These are phyloP conservation scores for Helichrysum umbraculigerum DNA, from an alignment of 129 eudicot genomes.

Conservation along the genomic window DNA sequence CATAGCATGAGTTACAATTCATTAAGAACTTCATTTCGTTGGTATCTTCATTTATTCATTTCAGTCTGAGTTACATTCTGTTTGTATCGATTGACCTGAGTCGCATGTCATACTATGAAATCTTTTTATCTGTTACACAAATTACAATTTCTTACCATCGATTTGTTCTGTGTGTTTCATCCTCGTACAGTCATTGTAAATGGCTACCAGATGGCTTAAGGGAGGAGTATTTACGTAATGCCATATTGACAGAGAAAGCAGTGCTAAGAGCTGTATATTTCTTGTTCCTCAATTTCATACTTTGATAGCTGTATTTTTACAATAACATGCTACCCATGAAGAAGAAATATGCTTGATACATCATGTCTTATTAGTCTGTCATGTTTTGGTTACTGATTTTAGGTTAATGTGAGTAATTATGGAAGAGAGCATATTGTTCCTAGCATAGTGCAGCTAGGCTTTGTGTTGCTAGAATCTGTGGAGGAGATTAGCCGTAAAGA, in stretches of 20 bases:
- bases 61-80: neutral
- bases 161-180: slow-evolving; percentile 1
- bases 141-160: slow-evolving; percentile 1
- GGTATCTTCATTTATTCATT: neutral
- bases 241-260: slow-evolving; percentile 57
- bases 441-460: slow-evolving; percentile 68
- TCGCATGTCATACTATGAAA: slow-evolving; percentile 7
- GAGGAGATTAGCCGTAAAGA: slow-evolving; percentile 51
- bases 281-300: neutral
- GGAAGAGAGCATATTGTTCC: slow-evolving; percentile 85
- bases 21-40: neutral
- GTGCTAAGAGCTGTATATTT: slow-evolving; percentile 60
- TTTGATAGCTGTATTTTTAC: neutral
- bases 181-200: slow-evolving; percentile 59
- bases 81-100: neutral
- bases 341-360: neutral
- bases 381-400: slow-evolving; percentile 24
- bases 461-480: slow-evolving; percentile 63
- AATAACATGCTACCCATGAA: neutral
- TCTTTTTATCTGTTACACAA: neutral
- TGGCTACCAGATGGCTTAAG: slow-evolving; percentile 72
- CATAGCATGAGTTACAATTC: slow-evolving; percentile 4
- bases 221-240: slow-evolving; percentile 61
- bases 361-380: neutral
- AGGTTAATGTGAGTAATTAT: slow-evolving; percentile 67